phyloP scores from a whole-genome alignment of 768 basidiomycete species.

The Leccinum subgranulosum region DNA sequence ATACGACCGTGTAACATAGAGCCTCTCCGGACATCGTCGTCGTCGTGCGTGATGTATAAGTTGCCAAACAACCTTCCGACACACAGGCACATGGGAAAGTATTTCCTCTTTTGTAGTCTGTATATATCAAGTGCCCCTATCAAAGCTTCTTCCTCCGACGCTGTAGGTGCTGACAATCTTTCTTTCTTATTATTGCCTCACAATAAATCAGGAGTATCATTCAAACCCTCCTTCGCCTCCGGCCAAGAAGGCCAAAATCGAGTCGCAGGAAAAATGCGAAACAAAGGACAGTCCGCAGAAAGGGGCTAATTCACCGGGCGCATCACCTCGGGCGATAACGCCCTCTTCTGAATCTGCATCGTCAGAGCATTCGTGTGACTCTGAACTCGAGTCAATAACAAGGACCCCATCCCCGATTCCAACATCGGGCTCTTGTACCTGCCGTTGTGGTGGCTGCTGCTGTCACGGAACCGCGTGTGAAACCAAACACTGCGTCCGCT shows the following conservation, averaged over 20 bases:
- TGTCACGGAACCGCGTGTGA: neutral
- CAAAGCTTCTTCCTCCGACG: neutral
- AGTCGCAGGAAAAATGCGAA: neutral
- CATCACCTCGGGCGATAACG: neutral
- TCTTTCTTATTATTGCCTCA: neutral
- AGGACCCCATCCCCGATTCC: neutral
- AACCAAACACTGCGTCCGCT: slow-evolving; percentile 4
- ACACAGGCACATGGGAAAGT: slow-evolving; percentile 3
- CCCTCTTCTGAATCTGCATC: neutral
- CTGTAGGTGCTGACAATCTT: neutral
- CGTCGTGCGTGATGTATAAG: slow-evolving; percentile 3
- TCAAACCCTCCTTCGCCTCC: too few relatives aligned
- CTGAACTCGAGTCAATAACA: neutral
- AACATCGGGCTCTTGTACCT: neutral
- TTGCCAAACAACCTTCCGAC: neutral
- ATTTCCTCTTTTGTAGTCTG: neutral
- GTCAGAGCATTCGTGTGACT: neutral
- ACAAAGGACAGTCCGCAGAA: neutral
- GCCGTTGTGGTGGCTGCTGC: slow-evolving; percentile 1
- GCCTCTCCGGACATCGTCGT: slow-evolving; percentile 45
- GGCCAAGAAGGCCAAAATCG: neutral
- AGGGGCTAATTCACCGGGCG: neutral
- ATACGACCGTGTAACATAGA: slow-evolving; percentile 76
- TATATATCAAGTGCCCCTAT: too few relatives aligned
- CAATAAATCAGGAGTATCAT: neutral